Evolutionary conservation across 1,139 yeast species (phyloP).

Genomic region (Diutina neorugosa): DNA sequence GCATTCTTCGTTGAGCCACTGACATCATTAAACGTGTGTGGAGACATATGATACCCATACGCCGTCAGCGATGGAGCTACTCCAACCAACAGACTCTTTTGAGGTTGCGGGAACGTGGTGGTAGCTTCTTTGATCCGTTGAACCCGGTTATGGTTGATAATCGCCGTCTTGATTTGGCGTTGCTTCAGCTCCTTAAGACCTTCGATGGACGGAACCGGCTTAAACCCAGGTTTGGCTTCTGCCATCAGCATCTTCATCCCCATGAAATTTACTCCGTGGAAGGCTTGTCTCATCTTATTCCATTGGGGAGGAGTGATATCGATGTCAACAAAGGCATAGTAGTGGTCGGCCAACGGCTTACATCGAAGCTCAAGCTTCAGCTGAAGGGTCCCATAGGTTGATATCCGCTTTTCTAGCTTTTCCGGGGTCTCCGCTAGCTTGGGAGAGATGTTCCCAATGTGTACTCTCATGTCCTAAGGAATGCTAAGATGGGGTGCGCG

Average conservation of each 20-base stretch:
- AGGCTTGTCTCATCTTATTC: conserved; percentile 37
- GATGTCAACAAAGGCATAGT: conserved; percentile 60
- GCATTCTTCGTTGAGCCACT: conserved; percentile 26
- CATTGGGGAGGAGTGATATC: conserved; percentile 32
- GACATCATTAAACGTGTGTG: conserved; percentile 21
- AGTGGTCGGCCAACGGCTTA: conserved; percentile 36
- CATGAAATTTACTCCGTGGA: conserved; percentile 64
- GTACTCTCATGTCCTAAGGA: too few species aligned
- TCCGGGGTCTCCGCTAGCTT: conserved; percentile 31
- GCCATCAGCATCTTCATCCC: conserved; percentile 54
- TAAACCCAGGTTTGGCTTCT: conserved; percentile 25
- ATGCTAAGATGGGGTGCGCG: neutral
- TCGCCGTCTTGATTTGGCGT: conserved; percentile 18
- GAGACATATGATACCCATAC: conserved; percentile 17
- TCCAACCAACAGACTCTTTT: conserved; percentile 10
- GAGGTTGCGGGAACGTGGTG: conserved; percentile 15
- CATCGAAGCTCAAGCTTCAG: conserved; percentile 35
- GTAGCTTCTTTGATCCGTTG: conserved; percentile 29
- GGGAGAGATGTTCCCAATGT: conserved; percentile 57
- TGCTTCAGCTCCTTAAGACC: conserved; percentile 4
- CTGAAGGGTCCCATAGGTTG: conserved; percentile 36
- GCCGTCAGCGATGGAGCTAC: conserved; percentile 10
- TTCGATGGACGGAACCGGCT: conserved; percentile 14
- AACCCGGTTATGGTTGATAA: conserved; percentile 28
- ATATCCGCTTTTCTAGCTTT: conserved; percentile 34